A percentile compares a stretch with the other conserved stretches of the same genome.
Evolutionary conservation across 31 red algal genomes (phyloP).

Genomic region (Odonthalia washingtoniensis): DNA sequence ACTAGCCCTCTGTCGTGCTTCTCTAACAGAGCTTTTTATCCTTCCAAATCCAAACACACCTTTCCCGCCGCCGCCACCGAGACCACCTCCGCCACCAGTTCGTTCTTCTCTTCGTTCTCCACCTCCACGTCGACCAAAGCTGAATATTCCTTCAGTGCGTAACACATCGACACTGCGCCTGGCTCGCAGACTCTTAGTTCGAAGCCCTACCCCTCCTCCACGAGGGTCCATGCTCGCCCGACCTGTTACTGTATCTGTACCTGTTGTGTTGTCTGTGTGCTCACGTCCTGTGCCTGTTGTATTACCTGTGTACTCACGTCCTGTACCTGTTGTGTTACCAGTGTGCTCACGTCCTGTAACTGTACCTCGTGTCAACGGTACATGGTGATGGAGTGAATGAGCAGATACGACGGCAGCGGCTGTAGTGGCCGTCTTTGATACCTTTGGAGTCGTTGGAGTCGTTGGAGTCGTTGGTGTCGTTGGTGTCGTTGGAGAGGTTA

Average conservation of each 20-base stretch:
- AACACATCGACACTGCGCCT: not conserved
- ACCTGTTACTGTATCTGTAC: no score
- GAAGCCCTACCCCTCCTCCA: not conserved
- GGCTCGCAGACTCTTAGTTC: not conserved
- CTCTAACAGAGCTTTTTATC: conserved; percentile 18
- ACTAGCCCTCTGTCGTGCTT: conserved; percentile 35
- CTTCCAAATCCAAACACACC: not conserved
- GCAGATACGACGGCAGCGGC: no score
- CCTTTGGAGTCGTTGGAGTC: no score
- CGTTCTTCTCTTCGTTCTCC: not conserved
- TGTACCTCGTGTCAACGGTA: no score
- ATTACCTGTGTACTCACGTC: no score
- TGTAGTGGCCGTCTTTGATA: no score
- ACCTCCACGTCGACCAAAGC: conserved; percentile 7
- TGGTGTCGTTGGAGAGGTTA: not conserved
- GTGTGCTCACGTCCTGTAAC: no score
- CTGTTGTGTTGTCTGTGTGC: no score
- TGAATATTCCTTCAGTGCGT: conserved; percentile 1
- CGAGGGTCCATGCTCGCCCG: no score
- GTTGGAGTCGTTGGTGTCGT: not conserved
- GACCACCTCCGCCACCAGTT: not conserved
- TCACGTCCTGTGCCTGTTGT: no score
- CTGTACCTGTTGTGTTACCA: no score
- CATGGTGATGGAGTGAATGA: no score
- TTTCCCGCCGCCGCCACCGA: conserved; percentile 5